Conservation (phyloP, 2,329 filamentous ascomycete species). For the Colletotrichum liaoningense region DNA sequence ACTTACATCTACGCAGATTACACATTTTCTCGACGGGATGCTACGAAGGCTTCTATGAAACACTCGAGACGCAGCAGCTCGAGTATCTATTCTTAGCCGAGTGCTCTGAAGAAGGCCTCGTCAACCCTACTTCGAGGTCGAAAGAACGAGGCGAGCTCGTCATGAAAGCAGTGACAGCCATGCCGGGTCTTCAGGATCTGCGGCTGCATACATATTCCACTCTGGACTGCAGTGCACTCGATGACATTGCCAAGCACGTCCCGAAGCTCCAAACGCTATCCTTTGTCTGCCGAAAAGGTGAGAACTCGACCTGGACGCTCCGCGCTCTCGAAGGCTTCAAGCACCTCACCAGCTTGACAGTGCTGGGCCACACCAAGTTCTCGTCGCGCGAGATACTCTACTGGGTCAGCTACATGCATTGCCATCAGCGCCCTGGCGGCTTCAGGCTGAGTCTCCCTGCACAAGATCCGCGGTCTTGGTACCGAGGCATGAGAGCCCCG, state of each 20-base stretch:
- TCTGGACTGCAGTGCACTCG: not conserved
- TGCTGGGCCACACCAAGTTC: slow-evolving; percentile 4
- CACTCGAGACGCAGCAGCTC: not conserved
- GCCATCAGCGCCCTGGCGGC: slow-evolving; percentile 4
- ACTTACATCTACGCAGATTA: not conserved
- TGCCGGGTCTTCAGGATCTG: slow-evolving; percentile 20
- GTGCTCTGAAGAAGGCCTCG: not conserved
- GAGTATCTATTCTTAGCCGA: slow-evolving; percentile 13
- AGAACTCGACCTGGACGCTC: not conserved
- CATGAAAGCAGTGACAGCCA: slow-evolving; percentile 14
- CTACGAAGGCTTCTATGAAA: not conserved
- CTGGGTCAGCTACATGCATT: not conserved
- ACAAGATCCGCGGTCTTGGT: not conserved
- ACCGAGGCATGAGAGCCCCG: not conserved
- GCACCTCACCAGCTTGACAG: slow-evolving; percentile 7
- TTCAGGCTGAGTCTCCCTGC: slow-evolving; percentile 9
- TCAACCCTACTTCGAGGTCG: not conserved
- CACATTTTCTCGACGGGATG: not conserved
- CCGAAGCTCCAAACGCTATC: slow-evolving; percentile 2
- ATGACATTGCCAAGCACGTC: not conserved
- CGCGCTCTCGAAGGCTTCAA: slow-evolving; percentile 1
- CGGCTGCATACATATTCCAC: slow-evolving; percentile 10
- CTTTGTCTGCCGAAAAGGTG: not conserved
- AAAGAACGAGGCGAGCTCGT: not conserved
- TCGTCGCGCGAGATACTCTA: not conserved